These are phyloP conservation scores for Leccinum uliginosum DNA, from an alignment of 768 basidiomycete genomes.

Conservation along the genomic window DNA sequence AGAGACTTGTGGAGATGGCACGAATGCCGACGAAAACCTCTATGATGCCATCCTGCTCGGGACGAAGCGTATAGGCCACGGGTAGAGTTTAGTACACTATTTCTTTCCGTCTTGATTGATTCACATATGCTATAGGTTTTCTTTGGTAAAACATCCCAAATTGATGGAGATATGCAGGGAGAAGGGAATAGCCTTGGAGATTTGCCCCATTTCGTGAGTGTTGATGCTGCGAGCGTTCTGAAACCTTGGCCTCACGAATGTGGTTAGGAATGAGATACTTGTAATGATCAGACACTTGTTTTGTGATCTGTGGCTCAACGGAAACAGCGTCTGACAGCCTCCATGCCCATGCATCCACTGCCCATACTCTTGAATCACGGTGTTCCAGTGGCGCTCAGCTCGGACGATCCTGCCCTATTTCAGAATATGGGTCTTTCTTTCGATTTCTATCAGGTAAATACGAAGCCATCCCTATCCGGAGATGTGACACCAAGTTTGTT, in stretches of 20 bases:
- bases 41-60: slow-evolving; percentile 78
- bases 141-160: slow-evolving; percentile 72
- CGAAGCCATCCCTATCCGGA: background rate
- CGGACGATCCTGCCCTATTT: slow-evolving; percentile 75
- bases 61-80: slow-evolving; percentile 80
- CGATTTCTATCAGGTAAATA: slow-evolving; percentile 68
- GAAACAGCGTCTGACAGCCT: slow-evolving; percentile 62
- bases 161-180: slow-evolving; percentile 65
- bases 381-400: slow-evolving; percentile 64
- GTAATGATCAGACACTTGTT: slow-evolving; percentile 32
- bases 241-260: background rate
- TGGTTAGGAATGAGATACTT: slow-evolving; percentile 64
- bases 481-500: background rate
- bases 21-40: slow-evolving; percentile 62
- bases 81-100: slow-evolving; percentile 35
- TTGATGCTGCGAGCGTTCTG: background rate
- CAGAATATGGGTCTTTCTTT: slow-evolving; percentile 75
- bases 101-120: background rate
- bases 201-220: slow-evolving; percentile 78
- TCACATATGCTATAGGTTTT: slow-evolving; percentile 44
- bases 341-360: slow-evolving; percentile 77
- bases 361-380: slow-evolving; percentile 70
- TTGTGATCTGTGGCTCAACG: background rate
- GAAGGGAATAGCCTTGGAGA: slow-evolving; percentile 60
- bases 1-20: slow-evolving; percentile 77